Base-by-base conservation (phyloP, 2,329 filamentous ascomycete genomes). In the Ophiostoma perfectum region DNA sequence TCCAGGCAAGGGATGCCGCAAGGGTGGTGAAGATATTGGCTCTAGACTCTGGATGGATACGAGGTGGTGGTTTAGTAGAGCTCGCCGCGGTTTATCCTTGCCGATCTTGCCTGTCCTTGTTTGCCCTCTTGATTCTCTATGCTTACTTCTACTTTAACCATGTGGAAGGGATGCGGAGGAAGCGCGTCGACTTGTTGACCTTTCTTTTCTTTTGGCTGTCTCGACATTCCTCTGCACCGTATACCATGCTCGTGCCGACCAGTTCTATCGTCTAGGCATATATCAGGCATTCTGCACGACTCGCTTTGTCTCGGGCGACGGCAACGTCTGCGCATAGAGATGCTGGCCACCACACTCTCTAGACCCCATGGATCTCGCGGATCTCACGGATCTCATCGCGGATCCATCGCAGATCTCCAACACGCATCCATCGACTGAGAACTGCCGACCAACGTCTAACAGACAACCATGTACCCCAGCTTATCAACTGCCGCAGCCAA, bases 141-240 rank as follows among this genome's bases (percentile, higher is more conserved):
- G 27, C 27, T 27, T 55, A 27, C 4, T 55, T 55, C 18, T 36
- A 55, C 49, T 55, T 9, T 55, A 36, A 12, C 49, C 49, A 55
- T 55, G 49, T 55, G 49, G 47, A 52, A 52, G 47, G 47, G 45
- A 47, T 47, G 47, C n/a, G 47, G 49, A 55, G 45, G 45, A n/a
- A 47, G 2, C 49, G 18, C 49, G 49, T 12, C 27, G 49, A 55
- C 27, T 4, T 11, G 18, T 55, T 14, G 42, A 11, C 49, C 27
- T 27, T 55, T 7, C 11, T 52, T 52, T 27, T 18, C n/a, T 27
- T 55, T 55, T 52, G 7, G 14, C 5, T 52, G 47, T 52, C 47
- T 52, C n/a, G n/a, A 52, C 45, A 47, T 5, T 47, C 45, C 27
- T 27, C 27, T 27, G 27, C n/a, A 47, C 2, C n/a, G n/a, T 4